phyloP scores from a whole-genome alignment of 1,139 yeast species.

The Suhomyces kunorum region DNA sequence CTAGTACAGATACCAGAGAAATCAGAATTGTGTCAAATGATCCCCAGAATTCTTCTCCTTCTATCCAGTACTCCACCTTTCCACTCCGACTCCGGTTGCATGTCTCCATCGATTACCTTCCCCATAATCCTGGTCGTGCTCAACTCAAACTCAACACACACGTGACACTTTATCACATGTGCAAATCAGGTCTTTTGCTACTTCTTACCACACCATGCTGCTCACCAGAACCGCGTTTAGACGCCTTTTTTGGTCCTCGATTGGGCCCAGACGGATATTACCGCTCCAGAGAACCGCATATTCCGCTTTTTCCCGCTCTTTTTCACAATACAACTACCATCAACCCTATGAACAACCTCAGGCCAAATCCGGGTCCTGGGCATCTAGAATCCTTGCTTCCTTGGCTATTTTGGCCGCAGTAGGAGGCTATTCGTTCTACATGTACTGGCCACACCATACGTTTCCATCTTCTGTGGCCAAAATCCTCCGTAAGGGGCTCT shows the following conservation, averaged over 20 bases:
- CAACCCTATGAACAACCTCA: constrained; percentile 15
- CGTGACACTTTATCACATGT: not conserved
- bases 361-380: constrained; percentile 20
- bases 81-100: too few relatives aligned
- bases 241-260: not conserved
- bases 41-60: too few relatives aligned
- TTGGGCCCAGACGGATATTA: not conserved
- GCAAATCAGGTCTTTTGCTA: not conserved
- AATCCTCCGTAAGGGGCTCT: constrained; percentile 68
- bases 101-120: too few relatives aligned
- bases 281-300: not conserved
- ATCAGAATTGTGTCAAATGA: too few relatives aligned
- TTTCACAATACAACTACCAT: constrained; percentile 19
- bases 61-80: too few relatives aligned
- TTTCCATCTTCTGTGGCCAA: constrained; percentile 63
- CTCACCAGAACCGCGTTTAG: not conserved
- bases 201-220: not conserved
- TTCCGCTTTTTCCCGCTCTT: constrained; percentile 1
- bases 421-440: constrained; percentile 46
- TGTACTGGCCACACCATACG: constrained; percentile 63
- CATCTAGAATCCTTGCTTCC: constrained; percentile 24
- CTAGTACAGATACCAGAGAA: too few relatives aligned
- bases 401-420: constrained; percentile 33
- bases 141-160: not conserved
- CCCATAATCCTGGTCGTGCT: too few relatives aligned